Evolutionary conservation across 345 rosid species (phyloP).

Genomic region (Moringa oleifera): DNA sequence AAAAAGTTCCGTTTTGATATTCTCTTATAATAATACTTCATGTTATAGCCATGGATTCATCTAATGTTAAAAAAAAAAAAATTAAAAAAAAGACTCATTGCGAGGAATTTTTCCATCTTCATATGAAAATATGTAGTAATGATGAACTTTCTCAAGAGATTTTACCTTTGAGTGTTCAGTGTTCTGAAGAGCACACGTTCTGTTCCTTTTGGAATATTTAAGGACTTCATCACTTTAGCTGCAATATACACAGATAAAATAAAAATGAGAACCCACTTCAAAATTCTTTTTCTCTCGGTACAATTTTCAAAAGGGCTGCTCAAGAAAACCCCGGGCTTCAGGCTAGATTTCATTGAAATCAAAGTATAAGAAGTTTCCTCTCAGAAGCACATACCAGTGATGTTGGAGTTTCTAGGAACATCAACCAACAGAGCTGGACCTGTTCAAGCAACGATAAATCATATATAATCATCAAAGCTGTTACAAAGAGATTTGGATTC

Average conservation of each 20-base stretch:
- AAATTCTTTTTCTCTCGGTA: neutral
- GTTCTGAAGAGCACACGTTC: slow-evolving; percentile 64
- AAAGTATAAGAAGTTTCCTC: neutral
- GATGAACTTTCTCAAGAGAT: neutral
- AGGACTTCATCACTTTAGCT: slow-evolving; percentile 57
- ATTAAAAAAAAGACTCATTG: too few species aligned
- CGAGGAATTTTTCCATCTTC: too few species aligned
- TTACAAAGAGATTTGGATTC: too few species aligned
- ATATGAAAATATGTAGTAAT: too few species aligned
- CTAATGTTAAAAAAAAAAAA: too few species aligned
- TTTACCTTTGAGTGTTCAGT: slow-evolving; percentile 55
- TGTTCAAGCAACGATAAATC: neutral
- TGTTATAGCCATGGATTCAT: too few species aligned
- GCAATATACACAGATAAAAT: slow-evolving; percentile 36
- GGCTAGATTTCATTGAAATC: neutral
- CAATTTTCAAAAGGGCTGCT: too few species aligned
- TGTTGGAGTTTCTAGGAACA: slow-evolving; percentile 56
- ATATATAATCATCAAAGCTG: too few species aligned
- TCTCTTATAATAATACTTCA: too few species aligned
- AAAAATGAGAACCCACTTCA: neutral
- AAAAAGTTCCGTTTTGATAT: too few species aligned
- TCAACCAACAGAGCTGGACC: slow-evolving; percentile 32
- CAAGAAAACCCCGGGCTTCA: too few species aligned
- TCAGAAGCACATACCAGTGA: slow-evolving; percentile 39
- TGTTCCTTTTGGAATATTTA: slow-evolving; percentile 54